Base-by-base conservation (phyloP, 495 filamentous ascomycete species). In the Symbiotaphrina buchneri region DNA sequence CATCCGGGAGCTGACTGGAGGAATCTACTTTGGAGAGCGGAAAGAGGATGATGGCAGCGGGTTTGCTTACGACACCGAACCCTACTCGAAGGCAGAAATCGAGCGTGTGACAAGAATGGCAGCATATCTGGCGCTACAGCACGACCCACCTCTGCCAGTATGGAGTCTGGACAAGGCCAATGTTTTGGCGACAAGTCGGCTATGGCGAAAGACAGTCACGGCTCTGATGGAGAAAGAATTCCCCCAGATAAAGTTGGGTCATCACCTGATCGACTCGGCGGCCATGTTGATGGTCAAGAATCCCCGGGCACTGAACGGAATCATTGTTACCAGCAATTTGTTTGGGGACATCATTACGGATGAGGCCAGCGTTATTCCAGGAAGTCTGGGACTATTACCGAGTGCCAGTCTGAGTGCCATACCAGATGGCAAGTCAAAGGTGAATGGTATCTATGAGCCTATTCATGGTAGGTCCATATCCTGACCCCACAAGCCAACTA, bases 281-380 rank as follows among this genome's bases (percentile, higher is more conserved):
- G 85, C 87, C 31, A 94, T 97, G 85, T 51, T 94, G 39, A 84
- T 95, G 80, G 66, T 97, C 31, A 93, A 93, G 71, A 79, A 84
- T 47, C 87, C 87, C 15, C 59, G 78, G 15, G 68, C 76, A 31
- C 60, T 97, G 28, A 95, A 95, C 48, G 87, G 87, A 30, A 71
- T 97, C 14, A 65, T 97, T 26, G 71, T 97, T 22, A 91, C 84
- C 5, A 85, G 76, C 56, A 95, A 97, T 52, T 47, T 97, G 39
- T 93, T 92, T 47, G 87, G 87, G 37, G 87, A 97, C 52, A 97
- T 97, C 47, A 83, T 97, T 45, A 74, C 63, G 44, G 87, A 97
- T 47, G 87, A 97, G 64, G 85, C 87, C 5, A 85, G 76, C 48
- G 87, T 93, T 18, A 95, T 97, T 41, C 82, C 85, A 5, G 87